These are phyloP conservation scores for Monilinia fructigena DNA, from an alignment of 2,329 filamentous ascomycete species.

Conservation along the genomic window DNA sequence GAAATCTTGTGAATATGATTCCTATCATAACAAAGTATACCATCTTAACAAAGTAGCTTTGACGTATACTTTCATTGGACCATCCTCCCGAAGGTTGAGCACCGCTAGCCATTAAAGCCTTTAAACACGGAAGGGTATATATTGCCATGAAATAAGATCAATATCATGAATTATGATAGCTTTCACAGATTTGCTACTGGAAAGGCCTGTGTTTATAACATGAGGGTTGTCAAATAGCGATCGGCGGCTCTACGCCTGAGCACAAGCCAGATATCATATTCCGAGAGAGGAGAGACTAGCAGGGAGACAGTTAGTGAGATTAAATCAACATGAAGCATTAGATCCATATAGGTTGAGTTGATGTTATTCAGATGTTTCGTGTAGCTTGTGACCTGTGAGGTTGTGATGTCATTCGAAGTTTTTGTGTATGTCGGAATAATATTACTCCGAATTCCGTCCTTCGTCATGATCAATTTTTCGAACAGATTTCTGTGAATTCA, in stretches of 20 bases:
- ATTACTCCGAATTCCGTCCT: constrained; percentile 13
- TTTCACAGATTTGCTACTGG: not conserved
- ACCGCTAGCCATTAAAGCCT: not conserved
- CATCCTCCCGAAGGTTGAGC: not conserved
- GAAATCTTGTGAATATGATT: not conserved
- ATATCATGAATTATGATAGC: not conserved
- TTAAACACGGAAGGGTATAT: not conserved
- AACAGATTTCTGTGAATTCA: not conserved
- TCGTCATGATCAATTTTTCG: constrained; percentile 20
- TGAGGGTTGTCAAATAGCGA: not conserved
- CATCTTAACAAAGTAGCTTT: not conserved
- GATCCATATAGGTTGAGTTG: not conserved
- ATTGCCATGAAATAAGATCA: not conserved
- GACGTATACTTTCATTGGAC: not conserved
- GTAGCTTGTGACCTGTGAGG: not conserved
- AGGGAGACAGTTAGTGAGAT: not conserved
- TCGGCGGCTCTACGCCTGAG: not conserved
- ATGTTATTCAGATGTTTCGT: not conserved
- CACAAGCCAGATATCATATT: not conserved
- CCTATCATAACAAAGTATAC: too few species aligned
- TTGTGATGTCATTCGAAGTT: constrained; percentile 2
- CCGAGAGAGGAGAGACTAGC: not conserved
- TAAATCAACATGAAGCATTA: not conserved
- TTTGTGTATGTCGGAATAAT: not conserved
- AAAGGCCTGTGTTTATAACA: not conserved